Evolutionary conservation across 129 eudicot genomes (phyloP).

Genomic region (Tagetes erecta): DNA sequence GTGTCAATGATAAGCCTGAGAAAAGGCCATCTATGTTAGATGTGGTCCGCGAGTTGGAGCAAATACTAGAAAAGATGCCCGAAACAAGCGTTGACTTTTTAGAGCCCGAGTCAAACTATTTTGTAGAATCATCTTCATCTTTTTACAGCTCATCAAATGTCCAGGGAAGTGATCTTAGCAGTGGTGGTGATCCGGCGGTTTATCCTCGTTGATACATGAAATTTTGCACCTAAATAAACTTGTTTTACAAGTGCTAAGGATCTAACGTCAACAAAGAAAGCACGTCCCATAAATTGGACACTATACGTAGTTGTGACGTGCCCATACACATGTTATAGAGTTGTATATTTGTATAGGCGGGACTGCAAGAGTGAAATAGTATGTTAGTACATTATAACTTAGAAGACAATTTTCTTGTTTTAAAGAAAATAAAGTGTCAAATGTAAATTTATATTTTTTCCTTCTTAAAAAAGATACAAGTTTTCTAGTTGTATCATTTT

Average conservation of each 20-base stretch:
- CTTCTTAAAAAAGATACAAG: not conserved
- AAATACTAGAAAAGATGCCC: slow-evolving; percentile 51
- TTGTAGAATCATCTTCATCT: slow-evolving; percentile 39
- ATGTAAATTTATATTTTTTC: not conserved
- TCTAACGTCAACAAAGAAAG: not conserved
- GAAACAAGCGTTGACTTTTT: slow-evolving; percentile 35
- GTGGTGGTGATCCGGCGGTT: slow-evolving; percentile 40
- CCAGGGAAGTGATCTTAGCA: slow-evolving; percentile 57
- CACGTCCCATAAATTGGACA: not conserved
- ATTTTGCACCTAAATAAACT: slow-evolving; percentile 23
- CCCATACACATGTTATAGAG: slow-evolving; percentile 1
- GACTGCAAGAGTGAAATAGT: not conserved
- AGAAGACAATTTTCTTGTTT: not conserved
- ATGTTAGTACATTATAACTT: slow-evolving; percentile 4
- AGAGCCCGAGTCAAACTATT: slow-evolving; percentile 32
- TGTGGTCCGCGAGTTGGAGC: slow-evolving; percentile 81
- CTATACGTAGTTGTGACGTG: not conserved
- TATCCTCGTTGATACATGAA: slow-evolving; percentile 54
- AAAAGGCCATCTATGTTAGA: slow-evolving; percentile 68
- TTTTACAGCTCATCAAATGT: slow-evolving; percentile 41
- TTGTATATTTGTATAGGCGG: slow-evolving; percentile 27
- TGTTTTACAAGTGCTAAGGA: slow-evolving; percentile 4
- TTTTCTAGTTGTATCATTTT: not conserved
- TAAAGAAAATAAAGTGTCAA: not conserved
- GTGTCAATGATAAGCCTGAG: slow-evolving; percentile 72